Percentiles rank a stretch among this genome's conserved stretches.
Conservation (phyloP, 192 early-diverging fungal genomes). For the Coemansia reversa region DNA sequence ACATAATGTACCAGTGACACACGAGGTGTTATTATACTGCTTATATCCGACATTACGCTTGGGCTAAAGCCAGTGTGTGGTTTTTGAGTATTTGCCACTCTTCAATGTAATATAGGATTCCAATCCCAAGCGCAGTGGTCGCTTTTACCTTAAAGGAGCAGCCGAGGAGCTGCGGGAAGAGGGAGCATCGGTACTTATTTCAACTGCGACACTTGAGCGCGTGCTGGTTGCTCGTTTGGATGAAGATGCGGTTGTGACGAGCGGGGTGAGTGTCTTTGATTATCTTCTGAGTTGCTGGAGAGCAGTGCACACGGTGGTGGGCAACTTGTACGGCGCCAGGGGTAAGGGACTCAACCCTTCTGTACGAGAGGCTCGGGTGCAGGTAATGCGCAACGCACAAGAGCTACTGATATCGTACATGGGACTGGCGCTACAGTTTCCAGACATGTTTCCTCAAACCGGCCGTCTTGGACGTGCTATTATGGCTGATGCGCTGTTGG, state of each 20-base stretch:
- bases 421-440: slow-evolving; percentile 77
- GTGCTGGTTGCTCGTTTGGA: slow-evolving; percentile 71
- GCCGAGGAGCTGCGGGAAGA: slow-evolving; percentile 46
- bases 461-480: slow-evolving; percentile 16
- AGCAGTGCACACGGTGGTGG: slow-evolving; percentile 51
- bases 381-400: slow-evolving; percentile 59
- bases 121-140: slow-evolving; percentile 31
- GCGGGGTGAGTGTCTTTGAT: slow-evolving; percentile 56
- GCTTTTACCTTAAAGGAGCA: slow-evolving; percentile 20
- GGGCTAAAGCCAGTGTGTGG: background rate
- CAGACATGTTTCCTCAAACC: slow-evolving; percentile 86
- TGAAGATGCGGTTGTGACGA: slow-evolving; percentile 43
- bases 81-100: background rate
- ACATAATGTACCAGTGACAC: background rate
- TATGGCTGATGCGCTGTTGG: slow-evolving; percentile 25
- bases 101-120: slow-evolving; percentile 4
- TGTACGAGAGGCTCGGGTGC: slow-evolving; percentile 60
- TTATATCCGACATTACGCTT: background rate
- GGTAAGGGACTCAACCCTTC: slow-evolving; percentile 57
- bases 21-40: background rate
- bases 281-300: slow-evolving; percentile 70
- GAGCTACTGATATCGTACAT: slow-evolving; percentile 78
- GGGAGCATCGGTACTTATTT: slow-evolving; percentile 36
- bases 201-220: slow-evolving; percentile 60
- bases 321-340: slow-evolving; percentile 50